Evolutionary conservation across 495 filamentous ascomycete genomes (phyloP), one percentile per base, ranked within the genome.

Genomic region (Letharia columbiana): DNA sequence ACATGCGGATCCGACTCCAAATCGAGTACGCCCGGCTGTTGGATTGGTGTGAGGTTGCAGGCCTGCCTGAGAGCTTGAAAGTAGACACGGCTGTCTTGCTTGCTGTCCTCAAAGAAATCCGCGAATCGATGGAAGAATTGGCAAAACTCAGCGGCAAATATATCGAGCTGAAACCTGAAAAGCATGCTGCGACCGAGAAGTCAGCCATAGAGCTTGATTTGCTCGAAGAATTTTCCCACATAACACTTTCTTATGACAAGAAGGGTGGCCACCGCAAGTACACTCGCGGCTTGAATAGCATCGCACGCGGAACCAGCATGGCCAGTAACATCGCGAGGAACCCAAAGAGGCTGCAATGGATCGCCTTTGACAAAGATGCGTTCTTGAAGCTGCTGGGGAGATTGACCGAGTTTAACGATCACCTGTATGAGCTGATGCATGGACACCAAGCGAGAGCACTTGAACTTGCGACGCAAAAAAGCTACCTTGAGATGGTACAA

Each of bases 301-400:
- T 68, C 17, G 33, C 61, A 15, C 42, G 28, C 6, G 42, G 40
- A 17, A 13, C 45, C 10, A 62, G 33, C 59, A 61, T 60, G 42
- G 67, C 54, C 13, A 62, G 47, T 23, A 45, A 56, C 8, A 11
- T 68, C 56, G 41, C 44, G 7, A 68, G 15, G 54, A 28, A 68
- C 28, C 67, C 67, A 0, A 61, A 67, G 42, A 60, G 69, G n/a
- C 67, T 71, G 42, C 18, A 60, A 20, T 71, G 69, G 69, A 54
- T 64, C n/a, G 50, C 61, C 13, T 59, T 71, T 62, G 67, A 71
- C 44, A 62, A 62, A 39, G 62, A 69, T 12, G 50, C 59, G 1
- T 71, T 71, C 37, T 54, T 33, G 28, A 62, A 61, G 3, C 62
- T 69, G 15, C 17, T 71, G 33, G 57, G 54, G 11, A 63, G 62